Evolutionary conservation across 1,284 basidiomycete genomes (phyloP).

Genomic region (Malassezia nana): DNA sequence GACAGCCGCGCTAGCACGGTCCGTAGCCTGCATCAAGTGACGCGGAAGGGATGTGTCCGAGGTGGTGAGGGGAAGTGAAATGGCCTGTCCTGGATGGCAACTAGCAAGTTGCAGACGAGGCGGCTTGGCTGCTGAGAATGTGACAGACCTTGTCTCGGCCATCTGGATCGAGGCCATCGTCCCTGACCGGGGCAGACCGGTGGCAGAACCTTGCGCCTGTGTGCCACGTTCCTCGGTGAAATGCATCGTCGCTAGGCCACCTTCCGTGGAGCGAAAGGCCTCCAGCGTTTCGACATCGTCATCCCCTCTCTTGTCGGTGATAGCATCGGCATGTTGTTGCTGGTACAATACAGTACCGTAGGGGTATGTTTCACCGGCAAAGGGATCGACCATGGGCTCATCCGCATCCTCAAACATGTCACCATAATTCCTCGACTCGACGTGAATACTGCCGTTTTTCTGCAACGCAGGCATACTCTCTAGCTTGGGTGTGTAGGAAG

Average conservation of each 20-base stretch:
- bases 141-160: conserved; percentile 9
- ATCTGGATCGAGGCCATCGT: conserved; percentile 15
- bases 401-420: conserved; percentile 19
- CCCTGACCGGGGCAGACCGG: not conserved
- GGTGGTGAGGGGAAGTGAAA: conserved; percentile 11
- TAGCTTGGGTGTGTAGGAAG: not conserved
- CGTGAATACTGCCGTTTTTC: not conserved
- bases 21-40: conserved; percentile 1
- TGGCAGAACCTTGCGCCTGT: not conserved
- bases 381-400: conserved; percentile 12
- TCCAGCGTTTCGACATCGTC: not conserved
- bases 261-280: conserved; percentile 13
- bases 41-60: conserved; percentile 7
- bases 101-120: conserved; percentile 17
- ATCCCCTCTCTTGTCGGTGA: not conserved
- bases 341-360: conserved; percentile 14
- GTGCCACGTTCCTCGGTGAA: not conserved
- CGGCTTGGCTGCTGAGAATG: conserved; percentile 8
- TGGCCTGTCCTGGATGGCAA: conserved; percentile 4
- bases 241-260: conserved; percentile 2
- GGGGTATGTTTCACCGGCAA: conserved; percentile 13
- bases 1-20: not conserved
- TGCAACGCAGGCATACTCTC: not conserved
- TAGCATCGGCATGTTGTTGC: not conserved
- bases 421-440: not conserved